phyloP scores from a whole-genome alignment of 495 filamentous ascomycete genomes.

The Apiosordaria backusii region DNA sequence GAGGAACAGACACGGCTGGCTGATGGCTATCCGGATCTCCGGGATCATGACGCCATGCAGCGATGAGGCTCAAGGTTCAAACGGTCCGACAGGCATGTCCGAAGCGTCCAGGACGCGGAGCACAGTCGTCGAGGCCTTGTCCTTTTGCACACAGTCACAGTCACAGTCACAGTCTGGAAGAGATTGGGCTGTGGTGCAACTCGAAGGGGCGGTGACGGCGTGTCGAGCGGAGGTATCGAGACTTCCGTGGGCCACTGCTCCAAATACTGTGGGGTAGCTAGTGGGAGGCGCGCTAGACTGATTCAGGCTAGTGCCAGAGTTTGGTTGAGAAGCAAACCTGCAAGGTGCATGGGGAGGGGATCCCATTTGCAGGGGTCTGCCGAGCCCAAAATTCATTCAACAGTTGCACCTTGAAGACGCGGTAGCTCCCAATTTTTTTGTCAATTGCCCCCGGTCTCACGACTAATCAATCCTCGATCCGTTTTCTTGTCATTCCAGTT shows the following conservation, averaged over 20 bases:
- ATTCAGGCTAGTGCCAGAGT: slow-evolving; percentile 22
- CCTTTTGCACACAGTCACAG: too few relatives aligned
- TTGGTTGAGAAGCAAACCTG: slow-evolving; percentile 34
- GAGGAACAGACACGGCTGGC: neutral
- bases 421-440: slow-evolving; percentile 24
- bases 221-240: slow-evolving; percentile 19
- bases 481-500: slow-evolving; percentile 12
- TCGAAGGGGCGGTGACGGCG: neutral
- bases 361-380: slow-evolving; percentile 22
- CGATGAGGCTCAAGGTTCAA: slow-evolving; percentile 1
- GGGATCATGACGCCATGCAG: slow-evolving; percentile 16
- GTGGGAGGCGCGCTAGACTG: slow-evolving; percentile 17
- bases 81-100: neutral
- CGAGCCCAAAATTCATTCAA: slow-evolving; percentile 32
- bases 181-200: slow-evolving; percentile 1
- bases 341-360: slow-evolving; percentile 19
- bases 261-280: slow-evolving; percentile 24
- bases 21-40: neutral
- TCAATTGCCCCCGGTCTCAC: slow-evolving; percentile 16
- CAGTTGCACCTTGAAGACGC: slow-evolving; percentile 27
- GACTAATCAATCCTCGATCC: too few relatives aligned
- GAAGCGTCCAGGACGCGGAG: neutral
- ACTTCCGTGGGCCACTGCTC: slow-evolving; percentile 17
- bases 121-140: neutral
- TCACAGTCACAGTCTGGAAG: neutral